These are phyloP conservation scores for Encephalitozoon cuniculi DNA, from an alignment of 371 early-diverging fungal species.

Conservation along the genomic window DNA sequence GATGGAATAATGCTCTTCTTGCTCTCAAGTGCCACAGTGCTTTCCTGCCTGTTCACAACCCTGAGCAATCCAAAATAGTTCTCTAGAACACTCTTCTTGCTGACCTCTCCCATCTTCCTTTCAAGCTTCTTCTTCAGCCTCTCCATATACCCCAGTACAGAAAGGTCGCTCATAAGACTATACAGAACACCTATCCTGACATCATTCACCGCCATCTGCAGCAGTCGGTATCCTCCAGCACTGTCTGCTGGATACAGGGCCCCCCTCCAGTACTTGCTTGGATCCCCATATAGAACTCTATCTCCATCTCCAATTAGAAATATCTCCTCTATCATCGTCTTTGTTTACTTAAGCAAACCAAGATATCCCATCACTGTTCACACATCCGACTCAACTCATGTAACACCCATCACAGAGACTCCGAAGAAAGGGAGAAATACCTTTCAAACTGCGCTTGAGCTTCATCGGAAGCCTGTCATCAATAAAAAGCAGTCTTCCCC, in stretches of 20 bases:
- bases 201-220: slow-evolving; percentile 4
- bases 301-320: slow-evolving; percentile 13
- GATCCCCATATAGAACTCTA: slow-evolving; percentile 7
- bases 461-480: slow-evolving; percentile 5
- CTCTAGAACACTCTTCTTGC: background rate
- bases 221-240: background rate
- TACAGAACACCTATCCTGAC: slow-evolving; percentile 5
- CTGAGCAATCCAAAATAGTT: slow-evolving; percentile 17
- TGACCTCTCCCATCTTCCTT: background rate
- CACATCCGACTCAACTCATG: background rate
- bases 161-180: background rate
- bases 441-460: slow-evolving; percentile 1
- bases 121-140: background rate
- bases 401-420: background rate
- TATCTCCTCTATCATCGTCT: slow-evolving; percentile 26
- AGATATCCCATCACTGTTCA: background rate
- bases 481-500: background rate
- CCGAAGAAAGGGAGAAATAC: background rate
- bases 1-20: background rate
- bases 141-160: background rate
- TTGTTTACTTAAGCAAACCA: background rate
- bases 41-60: background rate
- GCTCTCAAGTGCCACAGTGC: background rate
- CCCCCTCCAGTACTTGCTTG: background rate
- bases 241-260: background rate